Conservation (phyloP, 2,329 filamentous ascomycete species). For the Pseudogymnoascus sp. region DNA sequence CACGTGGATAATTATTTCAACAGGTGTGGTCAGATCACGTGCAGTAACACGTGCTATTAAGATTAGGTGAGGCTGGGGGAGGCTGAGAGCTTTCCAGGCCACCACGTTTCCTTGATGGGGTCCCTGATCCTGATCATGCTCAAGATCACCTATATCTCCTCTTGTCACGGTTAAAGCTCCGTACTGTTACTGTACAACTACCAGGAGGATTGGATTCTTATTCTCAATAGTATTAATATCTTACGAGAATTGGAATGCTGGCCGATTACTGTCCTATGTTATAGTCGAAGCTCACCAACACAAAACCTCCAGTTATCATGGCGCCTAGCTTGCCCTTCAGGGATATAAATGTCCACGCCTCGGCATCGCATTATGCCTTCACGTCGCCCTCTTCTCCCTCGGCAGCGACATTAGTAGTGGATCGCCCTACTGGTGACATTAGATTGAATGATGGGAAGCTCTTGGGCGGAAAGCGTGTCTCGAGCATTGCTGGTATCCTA, state of each 20-base stretch:
- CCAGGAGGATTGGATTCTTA: background rate
- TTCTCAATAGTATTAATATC: background rate
- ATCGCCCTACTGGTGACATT: slow-evolving; percentile 85
- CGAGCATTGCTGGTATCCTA: slow-evolving; percentile 89
- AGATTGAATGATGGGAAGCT: slow-evolving; percentile 74
- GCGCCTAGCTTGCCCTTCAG: slow-evolving; percentile 63
- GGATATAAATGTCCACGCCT: slow-evolving; percentile 94
- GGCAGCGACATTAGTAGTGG: slow-evolving; percentile 78
- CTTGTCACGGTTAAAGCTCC: background rate
- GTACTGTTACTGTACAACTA: background rate
- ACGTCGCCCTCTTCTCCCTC: slow-evolving; percentile 89
- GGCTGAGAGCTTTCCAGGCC: background rate
- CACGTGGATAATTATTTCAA: background rate
- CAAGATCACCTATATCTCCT: background rate
- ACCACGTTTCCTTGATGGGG: background rate
- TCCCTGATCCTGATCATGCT: background rate
- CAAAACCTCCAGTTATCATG: slow-evolving; percentile 31
- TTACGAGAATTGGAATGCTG: background rate
- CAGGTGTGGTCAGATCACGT: background rate
- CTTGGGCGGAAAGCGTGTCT: slow-evolving; percentile 72
- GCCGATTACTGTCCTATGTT: background rate
- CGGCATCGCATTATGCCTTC: slow-evolving; percentile 89
- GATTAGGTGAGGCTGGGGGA: slow-evolving; percentile 2
- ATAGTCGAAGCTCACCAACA: background rate
- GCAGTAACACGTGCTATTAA: background rate